Percentiles rank a stretch among this genome's conserved stretches.
Evolutionary conservation across 1,284 basidiomycete species (phyloP).

Genomic region (Microbotryum lychnidis-dioicae): DNA sequence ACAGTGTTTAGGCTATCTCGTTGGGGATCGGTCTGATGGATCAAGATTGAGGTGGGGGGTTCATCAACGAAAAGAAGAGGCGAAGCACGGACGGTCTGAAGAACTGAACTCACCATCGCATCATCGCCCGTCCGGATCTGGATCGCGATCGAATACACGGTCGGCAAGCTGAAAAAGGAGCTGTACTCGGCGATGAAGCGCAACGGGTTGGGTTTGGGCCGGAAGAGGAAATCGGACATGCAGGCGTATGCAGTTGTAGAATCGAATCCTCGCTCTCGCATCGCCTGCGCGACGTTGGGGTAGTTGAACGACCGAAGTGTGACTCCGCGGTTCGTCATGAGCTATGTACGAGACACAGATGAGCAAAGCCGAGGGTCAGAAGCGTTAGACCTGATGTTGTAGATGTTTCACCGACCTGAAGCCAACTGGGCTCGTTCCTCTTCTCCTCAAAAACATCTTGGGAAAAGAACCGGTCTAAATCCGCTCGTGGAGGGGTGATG

Average conservation of each 20-base stretch:
- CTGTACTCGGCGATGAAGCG: constrained; percentile 23
- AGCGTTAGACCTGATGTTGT: constrained; percentile 19
- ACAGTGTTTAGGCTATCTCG: constrained; percentile 7
- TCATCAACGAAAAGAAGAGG: not conserved
- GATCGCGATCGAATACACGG: constrained; percentile 12
- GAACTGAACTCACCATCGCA: constrained; percentile 16
- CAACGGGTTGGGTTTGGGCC: constrained; percentile 20
- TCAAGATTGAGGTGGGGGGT: not conserved
- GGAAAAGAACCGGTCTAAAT: no score
- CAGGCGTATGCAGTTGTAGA: constrained; percentile 16
- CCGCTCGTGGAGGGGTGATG: no score
- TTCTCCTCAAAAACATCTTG: not conserved
- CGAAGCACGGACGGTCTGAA: constrained; percentile 12
- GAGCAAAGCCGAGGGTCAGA: no score
- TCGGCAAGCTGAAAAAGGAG: constrained; percentile 11
- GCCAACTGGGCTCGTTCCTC: constrained; percentile 6
- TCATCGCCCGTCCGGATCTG: constrained; percentile 22
- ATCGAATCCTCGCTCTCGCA: constrained; percentile 12
- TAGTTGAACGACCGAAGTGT: constrained; percentile 20
- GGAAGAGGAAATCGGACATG: constrained; percentile 24
- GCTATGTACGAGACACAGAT: not conserved
- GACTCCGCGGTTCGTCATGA: constrained; percentile 26
- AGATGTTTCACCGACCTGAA: constrained; percentile 13
- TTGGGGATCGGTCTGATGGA: not conserved
- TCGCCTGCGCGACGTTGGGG: constrained; percentile 17